A percentile compares a stretch with the other conserved stretches of the same genome.
phyloP scores from a whole-genome alignment of 1,284 basidiomycete species.

The Dichomitus squalens region DNA sequence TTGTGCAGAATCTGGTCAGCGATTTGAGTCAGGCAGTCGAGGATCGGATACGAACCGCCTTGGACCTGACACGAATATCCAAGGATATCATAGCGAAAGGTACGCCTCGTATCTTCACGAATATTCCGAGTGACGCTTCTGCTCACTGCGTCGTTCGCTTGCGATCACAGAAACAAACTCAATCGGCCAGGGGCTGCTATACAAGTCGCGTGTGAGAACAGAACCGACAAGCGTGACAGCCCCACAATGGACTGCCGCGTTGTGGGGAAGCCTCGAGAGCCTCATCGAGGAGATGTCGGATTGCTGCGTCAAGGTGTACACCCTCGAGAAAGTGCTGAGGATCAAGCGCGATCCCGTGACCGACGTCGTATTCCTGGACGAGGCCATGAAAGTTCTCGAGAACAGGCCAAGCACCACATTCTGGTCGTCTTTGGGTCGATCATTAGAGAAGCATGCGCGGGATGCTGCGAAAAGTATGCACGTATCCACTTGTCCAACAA shows the following conservation, averaged over 20 bases:
- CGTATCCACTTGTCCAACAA: background rate
- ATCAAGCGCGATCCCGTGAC: constrained; percentile 84
- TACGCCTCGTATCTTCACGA: constrained; percentile 31
- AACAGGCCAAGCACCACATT: constrained; percentile 90
- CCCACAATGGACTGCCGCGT: constrained; percentile 77
- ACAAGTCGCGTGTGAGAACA: constrained; percentile 80
- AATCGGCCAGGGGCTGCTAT: constrained; percentile 49
- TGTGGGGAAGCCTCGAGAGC: constrained; percentile 84
- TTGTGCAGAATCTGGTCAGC: constrained; percentile 79
- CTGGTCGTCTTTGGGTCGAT: constrained; percentile 83
- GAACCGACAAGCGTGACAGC: constrained; percentile 85
- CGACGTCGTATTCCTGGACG: constrained; percentile 84
- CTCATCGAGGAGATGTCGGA: constrained; percentile 89
- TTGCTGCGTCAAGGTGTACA: constrained; percentile 94
- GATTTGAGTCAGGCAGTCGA: constrained; percentile 88
- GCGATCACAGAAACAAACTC: constrained; percentile 49
- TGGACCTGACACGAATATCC: constrained; percentile 86
- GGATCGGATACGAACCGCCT: constrained; percentile 77
- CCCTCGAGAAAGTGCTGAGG: constrained; percentile 90
- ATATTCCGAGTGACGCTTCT: background rate
- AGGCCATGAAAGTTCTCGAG: constrained; percentile 88
- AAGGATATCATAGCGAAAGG: constrained; percentile 82
- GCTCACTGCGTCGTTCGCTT: too few species aligned
- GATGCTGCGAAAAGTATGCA: constrained; percentile 71
- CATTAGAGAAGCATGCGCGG: constrained; percentile 79